Evolutionary conservation across 495 filamentous ascomycete species (phyloP), one percentile per base, ranked within the genome.

Genomic region (Talaromyces nanjingensis): DNA sequence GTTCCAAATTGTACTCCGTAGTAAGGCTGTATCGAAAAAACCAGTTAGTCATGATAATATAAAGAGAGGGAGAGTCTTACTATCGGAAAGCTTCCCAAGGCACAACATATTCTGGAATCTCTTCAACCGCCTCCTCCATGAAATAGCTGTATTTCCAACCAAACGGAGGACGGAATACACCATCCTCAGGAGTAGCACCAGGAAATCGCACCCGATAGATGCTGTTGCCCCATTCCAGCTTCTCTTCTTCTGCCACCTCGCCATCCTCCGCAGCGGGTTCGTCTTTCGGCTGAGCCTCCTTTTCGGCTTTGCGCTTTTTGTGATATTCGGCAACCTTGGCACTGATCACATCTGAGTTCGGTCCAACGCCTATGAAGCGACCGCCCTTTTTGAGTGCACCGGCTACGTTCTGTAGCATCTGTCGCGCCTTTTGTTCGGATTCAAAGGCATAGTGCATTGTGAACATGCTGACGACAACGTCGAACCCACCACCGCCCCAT

Each of bases 391-490:
- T 96, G 68, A 98, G 74, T 27, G 87, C 83, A 4, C 92, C 89
- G 2, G 94, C 86, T 12, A 98, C 94, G 72, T 98, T 98, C 71
- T 85, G 83, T 59, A 98, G 83, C 94, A 98, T 98, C 61, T 86
- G 88, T 22, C 93, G 84, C 11, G 93, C 88, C 72, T 96, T 96
- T 6, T 82, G 82, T 73, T 98, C 91, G 64, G 80, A 91, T 75
- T 98, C 96, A 68, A 97, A 98, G 0, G 96, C 93, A 71, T 98
- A 98, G 77, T 98, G 94, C 86, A 98, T 96, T 71, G 92, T 93
- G 69, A 98, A 98, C 94, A 98, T 98, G 83, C 96, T 96, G 63
- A 89, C 90, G 56, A 98, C 93, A 12, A 98, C 89, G 72, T 98
- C 96, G 67, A 97, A 98, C 7, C 93, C 92, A 45, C 91, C 88